Percentiles rank a stretch among this genome's conserved stretches.
Evolutionary conservation across 2,329 filamentous ascomycete genomes (phyloP).

Genomic region (Fusarium robinianum): DNA sequence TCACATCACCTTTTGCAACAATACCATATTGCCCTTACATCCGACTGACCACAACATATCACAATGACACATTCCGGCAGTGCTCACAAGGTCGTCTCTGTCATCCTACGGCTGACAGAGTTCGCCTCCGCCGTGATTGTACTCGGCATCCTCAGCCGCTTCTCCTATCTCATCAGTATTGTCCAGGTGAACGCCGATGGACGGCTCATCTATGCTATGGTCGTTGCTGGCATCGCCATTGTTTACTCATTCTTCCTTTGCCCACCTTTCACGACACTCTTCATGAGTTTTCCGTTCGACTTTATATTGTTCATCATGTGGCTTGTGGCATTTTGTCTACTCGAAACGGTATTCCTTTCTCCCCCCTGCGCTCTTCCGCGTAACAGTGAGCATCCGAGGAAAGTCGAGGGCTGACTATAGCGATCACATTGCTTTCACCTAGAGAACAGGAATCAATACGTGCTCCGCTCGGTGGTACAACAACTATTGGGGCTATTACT

Average conservation of each 20-base stretch:
- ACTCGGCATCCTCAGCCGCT: conserved; percentile 30
- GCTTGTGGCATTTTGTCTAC: conserved; percentile 35
- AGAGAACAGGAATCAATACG: conserved; percentile 14
- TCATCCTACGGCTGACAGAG: conserved; percentile 25
- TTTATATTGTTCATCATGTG: conserved; percentile 36
- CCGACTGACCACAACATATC: no score
- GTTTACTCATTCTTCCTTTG: conserved; percentile 32
- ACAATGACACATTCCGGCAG: no score
- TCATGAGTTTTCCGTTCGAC: conserved; percentile 34
- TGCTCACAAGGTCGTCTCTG: conserved; percentile 29
- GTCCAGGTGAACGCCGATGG: conserved; percentile 12
- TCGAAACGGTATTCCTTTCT: conserved; percentile 25
- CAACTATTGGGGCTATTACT: conserved; percentile 38
- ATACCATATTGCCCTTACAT: no score
- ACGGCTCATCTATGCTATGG: conserved; percentile 34
- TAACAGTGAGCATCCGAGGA: no score
- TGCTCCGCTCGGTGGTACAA: conserved; percentile 31
- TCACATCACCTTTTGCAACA: no score
- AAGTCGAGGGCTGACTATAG: neutral
- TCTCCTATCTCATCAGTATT: conserved; percentile 24
- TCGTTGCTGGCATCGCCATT: conserved; percentile 35
- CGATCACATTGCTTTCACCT: neutral
- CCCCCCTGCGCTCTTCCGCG: neutral
- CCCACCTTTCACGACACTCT: conserved; percentile 27
- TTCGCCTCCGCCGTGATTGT: conserved; percentile 32